Base-by-base conservation (phyloP, 495 filamentous ascomycete species). In the Jackrogersella minutella region DNA sequence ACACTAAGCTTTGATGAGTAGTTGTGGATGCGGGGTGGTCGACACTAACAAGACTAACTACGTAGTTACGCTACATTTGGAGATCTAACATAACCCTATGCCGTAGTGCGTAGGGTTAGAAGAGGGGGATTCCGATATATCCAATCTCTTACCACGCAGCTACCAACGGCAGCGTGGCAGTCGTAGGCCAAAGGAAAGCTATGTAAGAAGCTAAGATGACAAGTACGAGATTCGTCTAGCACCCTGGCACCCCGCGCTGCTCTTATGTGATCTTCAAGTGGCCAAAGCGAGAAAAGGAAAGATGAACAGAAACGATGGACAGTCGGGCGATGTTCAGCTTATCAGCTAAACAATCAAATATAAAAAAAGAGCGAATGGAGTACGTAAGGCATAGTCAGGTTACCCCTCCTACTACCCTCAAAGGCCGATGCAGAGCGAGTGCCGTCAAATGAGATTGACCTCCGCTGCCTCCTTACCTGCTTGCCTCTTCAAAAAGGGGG, bases 1-100 rank as follows among this genome's bases (percentile, higher is more conserved):
- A 28, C 21, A 51, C 52, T 19, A 64, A 54, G 24, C 34, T 60
- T 41, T 28, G 40, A 39, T 41, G 41, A 21, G 34, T 40, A 40
- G 50, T 28, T 28, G 19, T 60, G 50, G 47, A 61, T 69, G 66
- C 66, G 66, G 66, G 66, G 66, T 64, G 51, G 41, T 59, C 26
- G 40, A 59, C 41, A 34, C 65, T 68, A 59, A 34, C 53, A 58
- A 59, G n/a, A n/a, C n/a, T n/a, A n/a, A n/a, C n/a, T n/a, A 37
- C 49, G 37, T 36, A 52, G 5, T 24, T 54, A 50, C 30, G 40
- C 26, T 34, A 59, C 47, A n/a, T 60, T 55, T 26, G 49, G 47
- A 44, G 44, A 59, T 66, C 55, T 54, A 31, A 59, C 40, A 47
- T 26, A 21, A 44, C 19, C 11, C 5, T n/a, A 21, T 11, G n/a